Conservation (phyloP, 2,329 filamentous ascomycete species). For the Elsinoe necatrix region DNA sequence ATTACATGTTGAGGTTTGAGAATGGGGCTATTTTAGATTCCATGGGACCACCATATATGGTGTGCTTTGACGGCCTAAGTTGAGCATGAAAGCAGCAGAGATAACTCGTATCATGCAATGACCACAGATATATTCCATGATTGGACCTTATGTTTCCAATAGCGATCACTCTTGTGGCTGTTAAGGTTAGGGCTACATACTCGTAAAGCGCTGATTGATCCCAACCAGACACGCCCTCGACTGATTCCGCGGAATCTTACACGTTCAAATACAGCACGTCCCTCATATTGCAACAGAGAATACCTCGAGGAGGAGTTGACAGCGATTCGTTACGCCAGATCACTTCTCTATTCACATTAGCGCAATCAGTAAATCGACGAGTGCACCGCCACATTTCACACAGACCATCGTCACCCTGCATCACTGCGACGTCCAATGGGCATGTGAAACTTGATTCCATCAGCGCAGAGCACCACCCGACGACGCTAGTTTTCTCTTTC, state of each 20-base stretch:
- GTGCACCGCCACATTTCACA: constrained; percentile 5
- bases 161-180: background rate
- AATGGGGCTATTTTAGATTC: background rate
- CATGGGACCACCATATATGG: background rate
- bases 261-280: background rate
- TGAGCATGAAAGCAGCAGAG: background rate
- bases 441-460: constrained; percentile 12
- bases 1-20: background rate
- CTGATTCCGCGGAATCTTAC: background rate
- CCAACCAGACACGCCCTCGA: background rate
- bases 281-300: background rate
- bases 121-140: background rate
- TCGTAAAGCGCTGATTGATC: background rate
- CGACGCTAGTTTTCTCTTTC: background rate
- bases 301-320: background rate
- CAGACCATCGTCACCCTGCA: background rate
- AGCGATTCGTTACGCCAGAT: background rate
- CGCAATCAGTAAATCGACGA: background rate
- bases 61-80: background rate
- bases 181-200: background rate
- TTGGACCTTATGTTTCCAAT: background rate
- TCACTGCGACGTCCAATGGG: constrained; percentile 6
- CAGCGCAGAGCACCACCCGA: background rate
- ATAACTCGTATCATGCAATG: background rate
- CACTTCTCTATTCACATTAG: background rate